Evolutionary conservation across 441 rosid genomes (phyloP).

Genomic region (Gossypium schwendimanii): DNA sequence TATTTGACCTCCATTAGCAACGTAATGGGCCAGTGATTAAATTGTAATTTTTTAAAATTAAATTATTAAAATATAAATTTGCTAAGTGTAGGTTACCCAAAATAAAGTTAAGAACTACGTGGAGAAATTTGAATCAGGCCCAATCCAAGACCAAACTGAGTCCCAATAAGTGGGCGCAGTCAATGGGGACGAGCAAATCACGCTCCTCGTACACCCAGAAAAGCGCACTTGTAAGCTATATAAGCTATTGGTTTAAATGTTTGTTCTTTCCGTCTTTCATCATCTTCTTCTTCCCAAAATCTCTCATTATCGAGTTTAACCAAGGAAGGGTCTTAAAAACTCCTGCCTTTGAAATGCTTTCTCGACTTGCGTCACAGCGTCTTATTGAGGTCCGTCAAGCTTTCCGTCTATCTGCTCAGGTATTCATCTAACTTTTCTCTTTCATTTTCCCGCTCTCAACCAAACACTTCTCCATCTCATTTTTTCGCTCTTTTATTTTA

Average conservation of each 20-base stretch:
- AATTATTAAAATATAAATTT: too few relatives aligned
- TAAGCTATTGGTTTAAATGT: neutral
- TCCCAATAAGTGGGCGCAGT: neutral
- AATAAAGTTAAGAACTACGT: neutral
- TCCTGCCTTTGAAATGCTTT: slow-evolving; percentile 49
- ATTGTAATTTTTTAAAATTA: too few relatives aligned
- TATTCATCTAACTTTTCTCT: slow-evolving; percentile 3
- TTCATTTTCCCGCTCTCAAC: slow-evolving; percentile 1
- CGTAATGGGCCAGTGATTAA: too few relatives aligned
- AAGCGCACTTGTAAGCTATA: neutral
- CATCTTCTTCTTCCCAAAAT: neutral
- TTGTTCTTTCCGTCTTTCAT: neutral
- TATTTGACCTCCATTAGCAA: too few relatives aligned
- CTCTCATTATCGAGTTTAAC: slow-evolving; percentile 7
- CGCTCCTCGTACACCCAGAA: neutral
- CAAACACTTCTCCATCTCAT: slow-evolving; percentile 21
- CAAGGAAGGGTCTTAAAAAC: slow-evolving; percentile 3
- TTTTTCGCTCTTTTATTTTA: neutral
- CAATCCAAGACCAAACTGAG: neutral
- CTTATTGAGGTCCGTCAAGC: slow-evolving; percentile 73
- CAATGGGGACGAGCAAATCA: neutral
- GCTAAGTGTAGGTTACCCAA: too few relatives aligned
- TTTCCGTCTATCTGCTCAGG: slow-evolving; percentile 59
- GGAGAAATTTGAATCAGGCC: neutral
- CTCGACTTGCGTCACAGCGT: slow-evolving; percentile 64